A percentile compares a stretch with the other conserved stretches of the same genome.
Conservation (phyloP, 768 basidiomycete genomes). For the Pleurotus cornucopiae region DNA sequence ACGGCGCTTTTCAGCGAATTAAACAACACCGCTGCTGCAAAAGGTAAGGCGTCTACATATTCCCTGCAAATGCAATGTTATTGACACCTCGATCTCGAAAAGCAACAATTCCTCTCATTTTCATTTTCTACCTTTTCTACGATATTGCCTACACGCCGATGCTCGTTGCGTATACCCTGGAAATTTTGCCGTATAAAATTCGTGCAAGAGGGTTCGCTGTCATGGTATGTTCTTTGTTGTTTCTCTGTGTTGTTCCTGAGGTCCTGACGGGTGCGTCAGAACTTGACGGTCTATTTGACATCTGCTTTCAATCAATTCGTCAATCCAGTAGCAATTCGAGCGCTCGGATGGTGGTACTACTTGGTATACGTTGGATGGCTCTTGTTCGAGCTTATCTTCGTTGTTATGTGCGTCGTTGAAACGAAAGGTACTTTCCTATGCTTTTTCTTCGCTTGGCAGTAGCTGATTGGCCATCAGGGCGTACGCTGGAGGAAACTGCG, state of each 20-base stretch:
- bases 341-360: constrained; percentile 58
- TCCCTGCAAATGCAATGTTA: neutral
- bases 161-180: constrained; percentile 57
- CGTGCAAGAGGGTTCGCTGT: constrained; percentile 78
- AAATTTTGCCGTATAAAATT: constrained; percentile 77
- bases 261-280: constrained; percentile 30
- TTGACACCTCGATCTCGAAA: neutral
- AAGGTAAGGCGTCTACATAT: constrained; percentile 19
- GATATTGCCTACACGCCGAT: constrained; percentile 79
- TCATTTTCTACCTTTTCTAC: constrained; percentile 49
- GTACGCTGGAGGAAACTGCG: constrained; percentile 72
- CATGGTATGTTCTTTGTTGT: constrained; percentile 43
- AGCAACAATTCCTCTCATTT: constrained; percentile 68
- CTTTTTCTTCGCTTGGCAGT: neutral
- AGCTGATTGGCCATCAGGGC: constrained; percentile 26
- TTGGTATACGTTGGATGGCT: constrained; percentile 65
- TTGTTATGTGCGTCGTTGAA: constrained; percentile 53
- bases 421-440: constrained; percentile 44
- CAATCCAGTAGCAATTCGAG: constrained; percentile 68
- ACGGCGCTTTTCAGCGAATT: constrained; percentile 39
- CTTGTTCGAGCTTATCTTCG: constrained; percentile 54
- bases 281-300: constrained; percentile 57
- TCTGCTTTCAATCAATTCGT: constrained; percentile 79
- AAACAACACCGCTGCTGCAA: constrained; percentile 35
- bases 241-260: neutral